phyloP scores from a whole-genome alignment of 169 alveolate species.

The Plasmodium coatneyi region DNA sequence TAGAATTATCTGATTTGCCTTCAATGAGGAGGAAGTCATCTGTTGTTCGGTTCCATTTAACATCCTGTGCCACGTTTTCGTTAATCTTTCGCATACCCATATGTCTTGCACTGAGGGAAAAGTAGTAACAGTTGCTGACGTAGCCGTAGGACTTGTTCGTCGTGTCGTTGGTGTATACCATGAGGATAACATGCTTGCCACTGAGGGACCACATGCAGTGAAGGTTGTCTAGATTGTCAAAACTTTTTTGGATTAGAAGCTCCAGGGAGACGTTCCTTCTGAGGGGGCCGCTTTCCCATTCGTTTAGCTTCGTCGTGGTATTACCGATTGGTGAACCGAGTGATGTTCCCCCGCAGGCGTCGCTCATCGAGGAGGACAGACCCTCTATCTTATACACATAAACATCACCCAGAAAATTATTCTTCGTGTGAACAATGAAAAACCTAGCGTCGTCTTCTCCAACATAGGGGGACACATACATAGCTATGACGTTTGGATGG shows the following conservation, averaged over 20 bases:
- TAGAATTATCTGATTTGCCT: constrained; percentile 83
- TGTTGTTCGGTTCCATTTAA: constrained; percentile 79
- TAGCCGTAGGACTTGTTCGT: constrained; percentile 48
- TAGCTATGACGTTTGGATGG: constrained; percentile 50
- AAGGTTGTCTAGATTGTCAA: constrained; percentile 15
- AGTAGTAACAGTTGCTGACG: constrained; percentile 56
- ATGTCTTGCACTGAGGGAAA: constrained; percentile 21
- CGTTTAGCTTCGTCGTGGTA: not conserved
- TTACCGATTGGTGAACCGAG: no score
- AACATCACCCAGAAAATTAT: constrained; percentile 55
- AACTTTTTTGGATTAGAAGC: not conserved
- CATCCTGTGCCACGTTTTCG: constrained; percentile 82
- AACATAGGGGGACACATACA: constrained; percentile 29
- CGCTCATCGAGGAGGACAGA: not conserved
- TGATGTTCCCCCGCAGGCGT: not conserved
- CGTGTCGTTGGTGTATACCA: constrained; percentile 47
- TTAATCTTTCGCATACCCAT: constrained; percentile 71
- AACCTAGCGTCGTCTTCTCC: constrained; percentile 5
- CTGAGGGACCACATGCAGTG: constrained; percentile 16
- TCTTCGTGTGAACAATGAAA: constrained; percentile 52
- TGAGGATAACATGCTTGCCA: constrained; percentile 30
- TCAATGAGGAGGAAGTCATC: constrained; percentile 82
- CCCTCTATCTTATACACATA: constrained; percentile 50
- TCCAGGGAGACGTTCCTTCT: not conserved
- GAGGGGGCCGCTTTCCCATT: not conserved